Evolutionary conservation across 169 alveolate genomes (phyloP).

Genomic region (Perkinsus marinus): DNA sequence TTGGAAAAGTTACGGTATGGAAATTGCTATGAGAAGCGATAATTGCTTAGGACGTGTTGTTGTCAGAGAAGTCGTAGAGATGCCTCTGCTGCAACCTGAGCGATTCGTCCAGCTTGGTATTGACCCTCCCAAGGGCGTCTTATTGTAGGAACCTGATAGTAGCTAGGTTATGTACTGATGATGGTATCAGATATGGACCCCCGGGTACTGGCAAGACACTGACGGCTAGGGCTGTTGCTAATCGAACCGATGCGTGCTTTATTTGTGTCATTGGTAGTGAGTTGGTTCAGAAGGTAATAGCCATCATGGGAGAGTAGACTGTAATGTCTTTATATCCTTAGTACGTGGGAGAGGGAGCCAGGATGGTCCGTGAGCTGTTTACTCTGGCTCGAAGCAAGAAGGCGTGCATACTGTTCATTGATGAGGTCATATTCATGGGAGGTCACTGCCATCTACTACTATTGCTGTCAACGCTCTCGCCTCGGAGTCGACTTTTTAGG

Average conservation of each 20-base stretch:
- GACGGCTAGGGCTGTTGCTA: conserved; percentile 99
- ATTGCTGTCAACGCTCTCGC: not conserved
- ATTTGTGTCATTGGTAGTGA: conserved; percentile 98
- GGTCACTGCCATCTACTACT: not conserved
- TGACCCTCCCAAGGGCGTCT: conserved; percentile 99
- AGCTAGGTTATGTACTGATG: too few species aligned
- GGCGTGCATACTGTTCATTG: conserved; percentile 95
- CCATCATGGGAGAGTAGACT: not conserved
- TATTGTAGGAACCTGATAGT: conserved; percentile 26
- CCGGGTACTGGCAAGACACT: conserved; percentile 95
- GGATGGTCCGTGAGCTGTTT: conserved; percentile 95
- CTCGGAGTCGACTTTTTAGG: conserved; percentile 5
- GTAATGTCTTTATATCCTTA: conserved; percentile 1
- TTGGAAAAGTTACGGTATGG: conserved; percentile 75
- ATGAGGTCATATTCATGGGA: conserved; percentile 60
- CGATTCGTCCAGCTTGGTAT: conserved; percentile 92
- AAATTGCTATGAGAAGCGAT: not conserved
- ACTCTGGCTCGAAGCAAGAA: conserved; percentile 92
- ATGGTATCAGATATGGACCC: conserved; percentile 95
- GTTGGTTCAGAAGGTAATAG: conserved; percentile 80
- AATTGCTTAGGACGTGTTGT: not conserved
- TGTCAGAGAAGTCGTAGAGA: conserved; percentile 84
- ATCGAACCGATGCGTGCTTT: conserved; percentile 96
- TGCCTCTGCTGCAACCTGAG: conserved; percentile 97
- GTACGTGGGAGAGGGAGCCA: conserved; percentile 99